Base-by-base conservation (phyloP, 2,329 filamentous ascomycete genomes). In the Fusarium albidum region DNA sequence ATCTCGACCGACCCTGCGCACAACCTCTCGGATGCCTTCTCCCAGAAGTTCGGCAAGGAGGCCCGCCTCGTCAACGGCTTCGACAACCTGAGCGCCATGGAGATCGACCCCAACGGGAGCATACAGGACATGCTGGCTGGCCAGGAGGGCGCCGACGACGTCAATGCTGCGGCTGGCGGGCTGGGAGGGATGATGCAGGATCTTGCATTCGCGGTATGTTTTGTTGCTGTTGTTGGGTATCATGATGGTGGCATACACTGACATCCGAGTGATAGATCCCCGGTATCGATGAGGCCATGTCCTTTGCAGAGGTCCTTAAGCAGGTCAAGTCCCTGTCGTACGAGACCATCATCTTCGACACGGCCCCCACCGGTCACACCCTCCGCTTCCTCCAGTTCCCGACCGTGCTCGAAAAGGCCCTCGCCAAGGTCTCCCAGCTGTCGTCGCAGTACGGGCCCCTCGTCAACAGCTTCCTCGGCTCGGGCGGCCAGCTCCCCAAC, bases 31-130 rank as follows among this genome's bases (percentile, higher is more conserved):
- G 95, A 99, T 79, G 95, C 95, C 56, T 99, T 99, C 77, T 92
- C 91, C 65, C 94, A 99, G 77, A 99, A 99, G 79, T 99, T 99
- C 71, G 95, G 95, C 80, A 99, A 99, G 82, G 95, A 99, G 76
- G 95, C 95, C 47, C 87, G 92, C 59, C 86, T 96, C 32, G 83
- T 99, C 62, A 88, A 96, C 66, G 95, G 95, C 65, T 97, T 96
- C 71, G 86, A 88, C 28, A 97, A 97, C 75, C 81, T 99, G 64
- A 96, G 91, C 72, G 95, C 95, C 59, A 99, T 99, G 95, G 95
- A 99, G 77, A 98, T 99, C 68, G 95, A 99, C 71, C 95, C 95
- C 46, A 98, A 96, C 72, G 95, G 94, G 40, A 96, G 92, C 71
- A 96, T 99, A 75, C 95, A 97, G 77, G 95, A 99, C 73, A 79